phyloP scores from a whole-genome alignment of 805 yeast genomes.

The Wickerhamiella occidentalis region DNA sequence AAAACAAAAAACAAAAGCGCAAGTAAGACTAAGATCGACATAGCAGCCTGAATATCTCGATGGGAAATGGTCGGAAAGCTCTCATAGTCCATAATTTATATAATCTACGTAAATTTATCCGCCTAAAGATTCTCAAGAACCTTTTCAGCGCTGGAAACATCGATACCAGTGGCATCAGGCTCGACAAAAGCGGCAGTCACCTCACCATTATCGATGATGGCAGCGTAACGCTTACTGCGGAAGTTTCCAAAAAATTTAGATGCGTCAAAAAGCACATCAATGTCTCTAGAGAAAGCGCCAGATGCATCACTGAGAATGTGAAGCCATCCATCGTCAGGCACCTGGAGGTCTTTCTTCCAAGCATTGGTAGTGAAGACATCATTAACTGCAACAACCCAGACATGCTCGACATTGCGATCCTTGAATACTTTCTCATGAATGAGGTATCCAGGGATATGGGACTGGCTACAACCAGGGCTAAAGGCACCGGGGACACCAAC shows the following conservation, averaged over 20 bases:
- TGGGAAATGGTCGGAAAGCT: no score
- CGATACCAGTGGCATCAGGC: slow-evolving; percentile 62
- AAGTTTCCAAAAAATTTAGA: slow-evolving; percentile 53
- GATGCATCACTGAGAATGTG: slow-evolving; percentile 64
- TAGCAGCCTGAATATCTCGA: no score
- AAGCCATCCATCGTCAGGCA: slow-evolving; percentile 29
- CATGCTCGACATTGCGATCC: slow-evolving; percentile 37
- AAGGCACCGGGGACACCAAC: slow-evolving; percentile 68
- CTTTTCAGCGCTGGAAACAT: slow-evolving; percentile 27
- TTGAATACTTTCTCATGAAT: slow-evolving; percentile 39
- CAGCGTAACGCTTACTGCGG: slow-evolving; percentile 66
- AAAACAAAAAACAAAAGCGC: background rate
- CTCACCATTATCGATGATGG: slow-evolving; percentile 64
- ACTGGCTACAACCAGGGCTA: slow-evolving; percentile 64
- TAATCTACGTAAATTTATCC: background rate
- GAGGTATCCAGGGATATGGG: slow-evolving; percentile 66
- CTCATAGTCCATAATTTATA: no score
- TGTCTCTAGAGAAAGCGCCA: slow-evolving; percentile 54
- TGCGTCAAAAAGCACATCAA: slow-evolving; percentile 67
- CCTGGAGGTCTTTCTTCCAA: slow-evolving; percentile 42
- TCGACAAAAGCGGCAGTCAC: slow-evolving; percentile 59
- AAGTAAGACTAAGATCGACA: no score
- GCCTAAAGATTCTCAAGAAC: slow-evolving; percentile 22
- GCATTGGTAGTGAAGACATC: slow-evolving; percentile 79
- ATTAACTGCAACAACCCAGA: slow-evolving; percentile 71